Evolutionary conservation across 176 grass and related monocot genomes (phyloP).

Genomic region (Calamus simplicifolius): DNA sequence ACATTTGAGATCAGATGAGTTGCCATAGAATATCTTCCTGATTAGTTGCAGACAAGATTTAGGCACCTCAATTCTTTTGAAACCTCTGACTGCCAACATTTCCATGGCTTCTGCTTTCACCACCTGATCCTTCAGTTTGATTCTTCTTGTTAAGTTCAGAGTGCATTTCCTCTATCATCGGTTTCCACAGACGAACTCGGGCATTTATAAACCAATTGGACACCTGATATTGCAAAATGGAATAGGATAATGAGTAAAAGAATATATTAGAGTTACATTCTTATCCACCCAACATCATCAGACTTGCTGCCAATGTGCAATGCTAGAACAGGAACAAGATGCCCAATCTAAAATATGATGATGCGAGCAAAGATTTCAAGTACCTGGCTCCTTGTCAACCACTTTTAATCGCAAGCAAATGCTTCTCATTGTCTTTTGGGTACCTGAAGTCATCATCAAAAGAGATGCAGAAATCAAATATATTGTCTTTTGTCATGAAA

Average conservation of each 20-base stretch:
- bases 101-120: not conserved
- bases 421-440: constrained; percentile 74
- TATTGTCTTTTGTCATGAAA: too few relatives aligned
- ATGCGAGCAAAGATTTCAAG: not conserved
- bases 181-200: constrained; percentile 72
- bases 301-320: not conserved
- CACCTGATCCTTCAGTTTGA: constrained; percentile 2
- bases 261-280: not conserved
- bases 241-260: not conserved
- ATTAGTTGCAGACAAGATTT: too few relatives aligned
- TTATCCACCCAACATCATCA: too few relatives aligned
- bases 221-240: constrained; percentile 27
- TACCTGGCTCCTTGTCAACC: constrained; percentile 76
- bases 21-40: too few relatives aligned
- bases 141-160: constrained; percentile 46
- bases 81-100: constrained; percentile 1
- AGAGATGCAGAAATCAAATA: not conserved
- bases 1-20: too few relatives aligned
- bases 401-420: constrained; percentile 64
- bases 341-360: not conserved
- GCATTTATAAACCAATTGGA: constrained; percentile 97
- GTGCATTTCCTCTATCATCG: constrained; percentile 88
- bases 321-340: not conserved
- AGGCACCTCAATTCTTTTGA: not conserved
- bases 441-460: constrained; percentile 39